Evolutionary conservation across 371 early-diverging fungal species (phyloP).

Genomic region (Mortierella sp.): DNA sequence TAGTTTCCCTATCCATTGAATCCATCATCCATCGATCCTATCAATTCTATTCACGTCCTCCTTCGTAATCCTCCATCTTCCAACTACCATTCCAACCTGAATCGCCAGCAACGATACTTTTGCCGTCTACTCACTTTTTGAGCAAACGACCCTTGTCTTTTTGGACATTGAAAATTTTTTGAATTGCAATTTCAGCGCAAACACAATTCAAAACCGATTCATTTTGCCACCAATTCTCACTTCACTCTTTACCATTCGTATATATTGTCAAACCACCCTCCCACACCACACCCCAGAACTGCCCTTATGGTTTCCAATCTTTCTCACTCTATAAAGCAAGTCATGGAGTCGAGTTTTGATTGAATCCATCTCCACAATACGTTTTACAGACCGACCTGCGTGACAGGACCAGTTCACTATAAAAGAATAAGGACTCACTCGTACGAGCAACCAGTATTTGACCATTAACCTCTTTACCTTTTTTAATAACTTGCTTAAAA

Average conservation of each 20-base stretch:
- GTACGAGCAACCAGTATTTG: constrained; percentile 12
- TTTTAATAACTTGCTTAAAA: neutral
- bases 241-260: constrained; percentile 8
- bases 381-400: constrained; percentile 6
- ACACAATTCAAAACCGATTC: neutral
- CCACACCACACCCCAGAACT: too few relatives aligned
- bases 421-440: constrained; percentile 5
- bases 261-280: too few relatives aligned
- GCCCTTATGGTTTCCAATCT: constrained; percentile 8
- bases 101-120: too few relatives aligned
- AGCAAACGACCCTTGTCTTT: neutral
- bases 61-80: neutral
- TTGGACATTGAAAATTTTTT: constrained; percentile 8
- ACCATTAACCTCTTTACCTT: neutral
- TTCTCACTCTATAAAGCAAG: neutral
- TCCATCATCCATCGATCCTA: constrained; percentile 26
- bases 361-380: neutral
- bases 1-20: neutral
- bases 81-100: neutral
- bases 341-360: neutral
- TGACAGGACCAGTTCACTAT: constrained; percentile 18
- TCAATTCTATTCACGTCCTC: neutral
- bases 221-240: neutral
- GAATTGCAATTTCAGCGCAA: neutral
- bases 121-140: too few relatives aligned